Conservation (phyloP, 768 basidiomycete genomes). For the Candolleomyces eurysporus region DNA sequence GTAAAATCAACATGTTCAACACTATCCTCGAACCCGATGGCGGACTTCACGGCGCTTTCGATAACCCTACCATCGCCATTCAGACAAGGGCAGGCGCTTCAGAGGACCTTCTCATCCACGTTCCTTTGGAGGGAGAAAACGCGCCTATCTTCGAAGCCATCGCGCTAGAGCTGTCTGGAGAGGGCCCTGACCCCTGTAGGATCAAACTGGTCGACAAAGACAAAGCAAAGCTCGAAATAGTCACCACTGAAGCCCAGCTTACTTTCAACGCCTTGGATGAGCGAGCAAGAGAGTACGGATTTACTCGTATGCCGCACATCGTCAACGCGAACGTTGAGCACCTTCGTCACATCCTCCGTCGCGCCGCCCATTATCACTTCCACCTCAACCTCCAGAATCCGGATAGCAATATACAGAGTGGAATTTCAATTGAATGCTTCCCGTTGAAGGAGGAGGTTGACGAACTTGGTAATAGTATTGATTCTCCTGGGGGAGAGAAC, state of each 20-base stretch:
- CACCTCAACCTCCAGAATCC: conserved; percentile 23
- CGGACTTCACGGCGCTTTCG: conserved; percentile 9
- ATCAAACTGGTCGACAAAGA: conserved; percentile 15
- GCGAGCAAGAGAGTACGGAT: conserved; percentile 16
- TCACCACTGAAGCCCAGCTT: conserved; percentile 14
- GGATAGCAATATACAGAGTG: conserved; percentile 9
- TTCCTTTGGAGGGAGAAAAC: not conserved
- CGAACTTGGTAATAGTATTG: conserved; percentile 15
- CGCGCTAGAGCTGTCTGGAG: not conserved
- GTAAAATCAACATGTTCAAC: conserved; percentile 18
- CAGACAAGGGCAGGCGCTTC: conserved; percentile 1
- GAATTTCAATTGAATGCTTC: conserved; percentile 29
- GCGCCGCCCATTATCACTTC: conserved; percentile 22
- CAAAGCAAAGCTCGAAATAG: conserved; percentile 15
- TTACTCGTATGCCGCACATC: conserved; percentile 15
- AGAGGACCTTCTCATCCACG: not conserved
- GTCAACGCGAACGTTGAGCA: conserved; percentile 1
- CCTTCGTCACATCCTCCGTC: conserved; percentile 18
- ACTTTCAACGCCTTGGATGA: conserved; percentile 20
- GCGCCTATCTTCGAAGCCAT: conserved; percentile 2
- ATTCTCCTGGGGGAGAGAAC: conserved; percentile 21
- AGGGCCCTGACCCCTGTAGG: not conserved
- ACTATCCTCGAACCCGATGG: conserved; percentile 7
- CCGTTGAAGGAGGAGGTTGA: conserved; percentile 17
- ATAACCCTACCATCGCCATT: conserved; percentile 7